Base-by-base conservation (phyloP, 2,329 filamentous ascomycete genomes). In the Diaporthe helianthi region DNA sequence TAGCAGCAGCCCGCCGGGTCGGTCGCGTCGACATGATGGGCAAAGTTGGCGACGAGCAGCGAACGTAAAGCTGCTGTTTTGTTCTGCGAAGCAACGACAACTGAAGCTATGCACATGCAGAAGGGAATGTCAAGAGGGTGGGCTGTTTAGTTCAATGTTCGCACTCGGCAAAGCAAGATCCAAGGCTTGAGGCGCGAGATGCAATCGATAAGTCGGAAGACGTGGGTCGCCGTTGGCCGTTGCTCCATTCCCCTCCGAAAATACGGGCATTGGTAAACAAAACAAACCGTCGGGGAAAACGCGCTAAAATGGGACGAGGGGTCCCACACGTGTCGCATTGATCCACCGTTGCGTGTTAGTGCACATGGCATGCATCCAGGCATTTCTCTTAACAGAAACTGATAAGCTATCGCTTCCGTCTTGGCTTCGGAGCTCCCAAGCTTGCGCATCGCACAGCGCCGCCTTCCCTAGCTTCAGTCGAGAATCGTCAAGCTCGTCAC, bases 1-100 rank as follows among this genome's bases (percentile, higher is more conserved):
- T 88, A 65, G 91, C 80, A 46, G 84, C 83, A 70, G 82, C 81
- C 76, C 83, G 83, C 75, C 82, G 79, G 72, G 82, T 78, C 61
- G 80, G 77, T 74, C 82, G 80, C 65, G 82, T 78, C 70, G 80
- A 78, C 80, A 82, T 81, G 71, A 75, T 80, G 72, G 70, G 70
- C 64, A 52, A 22, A 24, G 19, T 3, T 63, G 29, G 17, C 26
- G 17, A 12, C 52, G n/a, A 33, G 26, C 53, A 36, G 26, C n/a
- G 17, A 36, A 19, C 46, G 31, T 24, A n/a, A 13, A n/a, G 31
- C 8, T 29, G 60, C 73, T 26, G 17, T 41, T 44, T 26, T 61
- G 49, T 41, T 44, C n/a, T 61, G 49, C 26, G 26, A 41, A 38
- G 49, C 26, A 33, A 51, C 36, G 17, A 49, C 54, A 26, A 58